Evolutionary conservation across 225 moss, liverwort and hornwort species (phyloP).

Genomic region (Thuidium tamariscinum): DNA sequence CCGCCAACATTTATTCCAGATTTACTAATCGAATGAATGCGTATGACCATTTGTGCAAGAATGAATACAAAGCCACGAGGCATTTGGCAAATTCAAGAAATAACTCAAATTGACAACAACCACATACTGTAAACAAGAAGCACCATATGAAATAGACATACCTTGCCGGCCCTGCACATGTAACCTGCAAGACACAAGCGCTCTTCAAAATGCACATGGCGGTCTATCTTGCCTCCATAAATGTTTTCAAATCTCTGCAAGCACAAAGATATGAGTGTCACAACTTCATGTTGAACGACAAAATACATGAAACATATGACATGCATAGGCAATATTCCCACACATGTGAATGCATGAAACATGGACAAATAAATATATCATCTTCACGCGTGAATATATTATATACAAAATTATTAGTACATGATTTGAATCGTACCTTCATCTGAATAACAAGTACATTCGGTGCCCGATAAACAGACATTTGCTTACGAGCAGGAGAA

Average conservation of each 20-base stretch:
- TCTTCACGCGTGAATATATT: background rate
- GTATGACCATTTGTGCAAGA: background rate
- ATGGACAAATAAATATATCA: background rate
- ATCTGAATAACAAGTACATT: conserved; percentile 73
- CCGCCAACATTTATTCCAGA: background rate
- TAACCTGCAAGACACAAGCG: conserved; percentile 52
- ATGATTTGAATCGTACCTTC: conserved; percentile 27
- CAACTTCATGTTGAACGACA: background rate
- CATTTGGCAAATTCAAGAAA: background rate
- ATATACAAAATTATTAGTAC: background rate
- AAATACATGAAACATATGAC: background rate
- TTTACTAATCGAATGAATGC: background rate
- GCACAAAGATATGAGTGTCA: background rate
- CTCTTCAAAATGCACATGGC: conserved; percentile 68
- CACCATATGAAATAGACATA: background rate
- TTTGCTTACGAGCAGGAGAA: conserved; percentile 62
- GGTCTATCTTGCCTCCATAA: conserved; percentile 76
- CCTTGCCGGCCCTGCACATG: conserved; percentile 82
- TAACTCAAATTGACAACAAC: background rate
- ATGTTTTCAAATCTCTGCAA: conserved; percentile 81
- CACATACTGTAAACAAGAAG: background rate
- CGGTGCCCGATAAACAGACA: conserved; percentile 65
- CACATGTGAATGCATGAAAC: background rate
- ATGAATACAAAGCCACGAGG: background rate
- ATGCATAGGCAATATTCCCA: background rate